Conservation (phyloP, 371 early-diverging fungal species). For the Dichotomocladium elegans region DNA sequence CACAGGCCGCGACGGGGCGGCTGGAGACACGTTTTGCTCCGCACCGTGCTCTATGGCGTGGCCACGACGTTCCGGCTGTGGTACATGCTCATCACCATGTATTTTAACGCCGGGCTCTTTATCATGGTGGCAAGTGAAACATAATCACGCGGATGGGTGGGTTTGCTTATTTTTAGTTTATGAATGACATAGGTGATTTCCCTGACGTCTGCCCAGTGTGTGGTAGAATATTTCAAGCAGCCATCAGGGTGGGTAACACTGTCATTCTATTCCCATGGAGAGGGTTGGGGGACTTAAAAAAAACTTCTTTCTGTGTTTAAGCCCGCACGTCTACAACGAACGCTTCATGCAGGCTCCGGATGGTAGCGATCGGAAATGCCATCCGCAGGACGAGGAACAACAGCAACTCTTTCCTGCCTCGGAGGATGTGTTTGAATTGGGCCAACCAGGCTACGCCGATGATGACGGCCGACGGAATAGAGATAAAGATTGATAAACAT, state of each 20-base stretch:
- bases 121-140: slow-evolving; percentile 21
- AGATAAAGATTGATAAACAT: neutral
- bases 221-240: slow-evolving; percentile 3
- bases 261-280: no score
- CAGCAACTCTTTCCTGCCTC: neutral
- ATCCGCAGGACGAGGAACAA: neutral
- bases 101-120: slow-evolving; percentile 33
- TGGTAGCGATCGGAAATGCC: neutral
- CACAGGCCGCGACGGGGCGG: neutral
- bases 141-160: neutral
- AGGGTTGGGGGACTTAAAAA: no score
- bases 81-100: slow-evolving; percentile 40
- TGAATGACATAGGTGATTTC: slow-evolving; percentile 1
- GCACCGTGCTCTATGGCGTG: slow-evolving; percentile 22
- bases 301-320: no score
- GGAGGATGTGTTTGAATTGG: neutral
- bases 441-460: no score
- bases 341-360: no score
- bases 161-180: neutral
- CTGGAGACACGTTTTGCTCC: slow-evolving; percentile 1
- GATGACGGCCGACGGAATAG: no score
- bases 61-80: slow-evolving; percentile 24
- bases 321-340: no score
- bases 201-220: slow-evolving; percentile 5
- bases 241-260: neutral